phyloP scores from a whole-genome alignment of 148 eudicot species.

The Chenopodium formosanum region DNA sequence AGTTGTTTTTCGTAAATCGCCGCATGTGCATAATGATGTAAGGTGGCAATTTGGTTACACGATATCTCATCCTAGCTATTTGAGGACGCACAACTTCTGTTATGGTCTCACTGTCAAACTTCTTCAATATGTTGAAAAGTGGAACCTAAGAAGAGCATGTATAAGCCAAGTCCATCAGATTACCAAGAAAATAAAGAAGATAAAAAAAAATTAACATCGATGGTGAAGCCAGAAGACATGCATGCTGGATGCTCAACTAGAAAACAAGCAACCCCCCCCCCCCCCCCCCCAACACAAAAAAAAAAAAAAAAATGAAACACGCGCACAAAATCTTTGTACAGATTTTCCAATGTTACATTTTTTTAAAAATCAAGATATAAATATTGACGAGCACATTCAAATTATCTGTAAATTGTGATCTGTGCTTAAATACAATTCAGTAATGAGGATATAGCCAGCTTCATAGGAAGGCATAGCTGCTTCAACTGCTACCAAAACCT shows the following conservation, averaged over 20 bases:
- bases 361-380: background rate
- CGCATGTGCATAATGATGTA: slow-evolving; percentile 96
- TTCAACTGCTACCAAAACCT: background rate
- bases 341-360: background rate
- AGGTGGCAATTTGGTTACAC: slow-evolving; percentile 85
- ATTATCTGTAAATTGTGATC: background rate
- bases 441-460: background rate
- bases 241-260: background rate
- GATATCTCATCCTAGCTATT: slow-evolving; percentile 89
- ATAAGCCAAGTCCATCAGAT: slow-evolving; percentile 7
- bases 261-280: background rate
- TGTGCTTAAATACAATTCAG: background rate
- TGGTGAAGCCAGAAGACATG: background rate
- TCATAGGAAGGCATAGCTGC: background rate
- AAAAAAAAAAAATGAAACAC: too few species aligned
- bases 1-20: slow-evolving; percentile 93
- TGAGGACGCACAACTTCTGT: slow-evolving; percentile 97
- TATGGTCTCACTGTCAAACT: slow-evolving; percentile 89
- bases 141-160: slow-evolving; percentile 56
- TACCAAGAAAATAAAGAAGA: background rate
- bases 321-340: too few species aligned
- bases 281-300: too few species aligned
- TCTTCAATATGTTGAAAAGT: slow-evolving; percentile 91
- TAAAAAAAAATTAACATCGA: too few species aligned
- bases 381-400: background rate